phyloP scores from a whole-genome alignment of 2,329 filamentous ascomycete species.

The Pseudogymnoascus destructans region DNA sequence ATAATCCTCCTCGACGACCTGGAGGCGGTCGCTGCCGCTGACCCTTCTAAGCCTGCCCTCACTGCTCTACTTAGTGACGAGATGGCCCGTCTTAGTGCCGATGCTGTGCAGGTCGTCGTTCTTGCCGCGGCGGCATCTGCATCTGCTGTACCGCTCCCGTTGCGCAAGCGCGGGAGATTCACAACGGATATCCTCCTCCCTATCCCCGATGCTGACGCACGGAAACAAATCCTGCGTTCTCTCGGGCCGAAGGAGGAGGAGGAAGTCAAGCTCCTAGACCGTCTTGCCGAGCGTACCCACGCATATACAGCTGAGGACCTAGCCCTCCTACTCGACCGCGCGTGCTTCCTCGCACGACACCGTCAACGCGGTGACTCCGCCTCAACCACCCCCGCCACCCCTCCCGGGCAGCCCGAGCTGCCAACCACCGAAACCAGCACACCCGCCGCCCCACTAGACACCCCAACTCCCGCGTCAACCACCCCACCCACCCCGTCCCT shows the following conservation, averaged over 20 bases:
- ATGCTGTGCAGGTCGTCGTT: constrained; percentile 48
- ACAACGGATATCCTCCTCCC: constrained; percentile 57
- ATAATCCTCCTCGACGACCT: constrained; percentile 70
- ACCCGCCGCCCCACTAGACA: neutral
- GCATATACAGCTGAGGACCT: constrained; percentile 77
- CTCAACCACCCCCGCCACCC: neutral
- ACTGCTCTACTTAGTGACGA: constrained; percentile 40
- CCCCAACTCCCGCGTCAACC: neutral
- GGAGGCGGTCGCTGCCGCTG: constrained; percentile 53
- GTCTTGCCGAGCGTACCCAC: constrained; percentile 64
- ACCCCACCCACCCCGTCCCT: constrained; percentile 12
- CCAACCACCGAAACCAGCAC: neutral
- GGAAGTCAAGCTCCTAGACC: constrained; percentile 32
- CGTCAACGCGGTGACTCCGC: constrained; percentile 13
- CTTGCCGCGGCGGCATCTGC: constrained; percentile 62
- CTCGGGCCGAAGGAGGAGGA: constrained; percentile 33
- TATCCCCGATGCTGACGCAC: constrained; percentile 57
- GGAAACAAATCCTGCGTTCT: constrained; percentile 60
- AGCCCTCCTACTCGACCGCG: constrained; percentile 45
- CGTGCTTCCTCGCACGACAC: constrained; percentile 29
- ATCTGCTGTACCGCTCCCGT: constrained; percentile 55
- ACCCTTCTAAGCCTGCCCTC: constrained; percentile 36
- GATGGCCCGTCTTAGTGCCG: constrained; percentile 38
- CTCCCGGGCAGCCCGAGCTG: constrained; percentile 16
- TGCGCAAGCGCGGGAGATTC: constrained; percentile 55